phyloP scores from a whole-genome alignment of 2,329 filamentous ascomycete species.

The Monosporascus sp. region DNA sequence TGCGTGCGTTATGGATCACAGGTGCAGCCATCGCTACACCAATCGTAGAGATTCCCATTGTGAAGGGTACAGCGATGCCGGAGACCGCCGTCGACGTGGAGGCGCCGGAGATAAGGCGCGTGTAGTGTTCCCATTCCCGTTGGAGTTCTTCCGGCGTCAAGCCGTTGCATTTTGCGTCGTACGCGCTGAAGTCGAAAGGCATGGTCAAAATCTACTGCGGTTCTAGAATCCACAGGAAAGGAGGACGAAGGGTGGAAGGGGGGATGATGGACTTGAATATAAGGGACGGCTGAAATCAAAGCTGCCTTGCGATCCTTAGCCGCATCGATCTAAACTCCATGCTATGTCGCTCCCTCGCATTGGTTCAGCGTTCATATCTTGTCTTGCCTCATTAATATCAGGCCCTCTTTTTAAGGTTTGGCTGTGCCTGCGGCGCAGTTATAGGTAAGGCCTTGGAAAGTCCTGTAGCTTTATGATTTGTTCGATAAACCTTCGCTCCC shows the following conservation, averaged over 20 bases:
- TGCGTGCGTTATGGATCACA: constrained; percentile 35
- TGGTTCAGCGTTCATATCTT: not conserved
- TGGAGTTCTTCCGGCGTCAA: constrained; percentile 32
- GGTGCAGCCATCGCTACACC: constrained; percentile 33
- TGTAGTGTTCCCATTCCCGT: constrained; percentile 37
- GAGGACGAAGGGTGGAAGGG: not conserved
- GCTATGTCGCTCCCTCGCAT: not conserved
- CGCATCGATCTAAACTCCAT: not conserved
- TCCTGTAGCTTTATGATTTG: no score
- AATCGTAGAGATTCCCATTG: constrained; percentile 32
- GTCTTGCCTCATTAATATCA: no score
- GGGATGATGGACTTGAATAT: not conserved
- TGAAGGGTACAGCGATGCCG: constrained; percentile 32
- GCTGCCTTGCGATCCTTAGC: not conserved
- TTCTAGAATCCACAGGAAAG: not conserved
- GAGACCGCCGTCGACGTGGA: constrained; percentile 35
- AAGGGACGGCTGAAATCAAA: not conserved
- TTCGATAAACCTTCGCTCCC: no score
- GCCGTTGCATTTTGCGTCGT: constrained; percentile 32
- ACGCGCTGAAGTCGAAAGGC: constrained; percentile 28
- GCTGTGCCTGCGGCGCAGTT: no score
- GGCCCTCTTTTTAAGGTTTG: no score
- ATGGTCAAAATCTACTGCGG: constrained; percentile 5
- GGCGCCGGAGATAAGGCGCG: constrained; percentile 33
- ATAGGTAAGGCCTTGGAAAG: no score